phyloP scores from a whole-genome alignment of 805 yeast genomes.

The Myxozyma mucilagina region DNA sequence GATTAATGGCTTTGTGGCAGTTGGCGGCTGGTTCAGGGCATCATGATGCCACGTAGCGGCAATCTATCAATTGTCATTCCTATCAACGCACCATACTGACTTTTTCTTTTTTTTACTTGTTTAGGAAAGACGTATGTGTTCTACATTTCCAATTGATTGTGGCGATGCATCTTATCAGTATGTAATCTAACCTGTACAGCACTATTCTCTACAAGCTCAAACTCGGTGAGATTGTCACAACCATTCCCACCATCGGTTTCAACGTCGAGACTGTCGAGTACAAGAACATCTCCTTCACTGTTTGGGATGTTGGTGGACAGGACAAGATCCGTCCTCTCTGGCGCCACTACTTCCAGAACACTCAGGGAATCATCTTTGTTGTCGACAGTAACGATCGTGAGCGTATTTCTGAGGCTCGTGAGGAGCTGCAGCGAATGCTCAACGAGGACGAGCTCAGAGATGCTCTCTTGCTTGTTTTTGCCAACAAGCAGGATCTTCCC shows the following conservation, averaged over 20 bases:
- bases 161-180: neutral
- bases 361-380: constrained; percentile 87
- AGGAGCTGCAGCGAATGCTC: constrained; percentile 73
- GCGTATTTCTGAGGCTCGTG: constrained; percentile 74
- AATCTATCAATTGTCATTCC: no score
- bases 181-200: constrained; percentile 7
- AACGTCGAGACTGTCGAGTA: constrained; percentile 85
- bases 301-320: constrained; percentile 97
- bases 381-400: constrained; percentile 76
- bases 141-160: no score
- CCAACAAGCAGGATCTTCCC: constrained; percentile 81
- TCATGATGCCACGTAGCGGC: no score
- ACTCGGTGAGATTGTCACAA: constrained; percentile 51
- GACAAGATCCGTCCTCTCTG: constrained; percentile 87
- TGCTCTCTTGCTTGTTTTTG: constrained; percentile 78
- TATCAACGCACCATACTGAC: no score
- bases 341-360: constrained; percentile 94
- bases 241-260: constrained; percentile 72
- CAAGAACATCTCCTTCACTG: constrained; percentile 78
- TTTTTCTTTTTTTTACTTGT: no score
- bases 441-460: constrained; percentile 81
- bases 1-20: no score
- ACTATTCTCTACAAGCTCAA: constrained; percentile 75
- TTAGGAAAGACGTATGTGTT: no score
- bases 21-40: no score